Conservation (phyloP, 2,329 filamentous ascomycete species). For the Myriosclerotinia curreyana region DNA sequence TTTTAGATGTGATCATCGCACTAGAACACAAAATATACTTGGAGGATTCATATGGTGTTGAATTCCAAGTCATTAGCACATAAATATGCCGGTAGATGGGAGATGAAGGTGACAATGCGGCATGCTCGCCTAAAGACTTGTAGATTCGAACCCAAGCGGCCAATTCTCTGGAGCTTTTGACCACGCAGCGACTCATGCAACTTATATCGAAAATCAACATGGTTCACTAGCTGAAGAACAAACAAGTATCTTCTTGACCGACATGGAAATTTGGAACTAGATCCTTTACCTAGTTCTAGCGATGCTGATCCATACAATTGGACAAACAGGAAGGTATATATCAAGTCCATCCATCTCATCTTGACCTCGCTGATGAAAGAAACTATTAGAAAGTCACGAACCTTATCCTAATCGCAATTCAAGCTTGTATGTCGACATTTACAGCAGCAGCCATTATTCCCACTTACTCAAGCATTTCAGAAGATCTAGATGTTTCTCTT, state of each 20-base stretch:
- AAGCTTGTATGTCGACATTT: conserved; percentile 53
- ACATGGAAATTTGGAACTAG: conserved; percentile 24
- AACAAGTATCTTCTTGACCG: conserved; percentile 23
- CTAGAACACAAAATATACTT: too few species aligned
- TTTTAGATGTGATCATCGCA: too few species aligned
- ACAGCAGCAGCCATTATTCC: conserved; percentile 50
- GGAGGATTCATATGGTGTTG: too few species aligned
- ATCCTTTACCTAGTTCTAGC: conserved; percentile 21
- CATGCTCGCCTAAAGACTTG: too few species aligned
- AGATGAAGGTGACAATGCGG: too few species aligned
- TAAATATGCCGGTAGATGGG: too few species aligned
- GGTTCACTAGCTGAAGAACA: conserved; percentile 18
- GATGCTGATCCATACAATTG: conserved; percentile 53
- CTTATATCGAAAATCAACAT: not conserved
- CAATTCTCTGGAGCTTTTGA: conserved; percentile 5
- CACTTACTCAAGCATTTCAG: conserved; percentile 47
- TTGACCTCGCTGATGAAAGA: not conserved
- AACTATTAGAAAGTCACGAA: conserved; percentile 46
- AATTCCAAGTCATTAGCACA: too few species aligned
- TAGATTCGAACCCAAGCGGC: conserved; percentile 7
- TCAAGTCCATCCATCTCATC: not conserved
- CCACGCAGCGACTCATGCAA: conserved; percentile 12
- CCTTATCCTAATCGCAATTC: conserved; percentile 49
- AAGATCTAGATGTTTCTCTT: conserved; percentile 46
- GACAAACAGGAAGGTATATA: conserved; percentile 48